phyloP scores from a whole-genome alignment of 345 rosid genomes.

The Populus ilicifolia region DNA sequence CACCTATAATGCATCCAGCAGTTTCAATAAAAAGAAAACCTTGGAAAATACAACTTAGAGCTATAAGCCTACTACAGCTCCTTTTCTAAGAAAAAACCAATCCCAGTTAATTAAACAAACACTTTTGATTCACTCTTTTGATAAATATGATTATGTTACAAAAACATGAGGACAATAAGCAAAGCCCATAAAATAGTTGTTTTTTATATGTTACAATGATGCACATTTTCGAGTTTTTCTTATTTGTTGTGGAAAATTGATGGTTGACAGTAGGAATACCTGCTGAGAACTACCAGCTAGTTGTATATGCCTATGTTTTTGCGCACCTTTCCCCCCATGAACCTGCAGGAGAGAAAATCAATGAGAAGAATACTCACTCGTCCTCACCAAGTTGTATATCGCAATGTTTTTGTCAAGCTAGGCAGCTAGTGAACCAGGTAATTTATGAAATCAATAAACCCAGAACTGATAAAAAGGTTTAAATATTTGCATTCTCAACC shows the following conservation, averaged over 20 bases:
- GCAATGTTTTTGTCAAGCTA: too few relatives aligned
- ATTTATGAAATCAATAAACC: neutral
- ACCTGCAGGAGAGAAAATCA: constrained; percentile 30
- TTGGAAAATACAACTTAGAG: too few relatives aligned
- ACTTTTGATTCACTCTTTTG: too few relatives aligned
- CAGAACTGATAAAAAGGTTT: neutral
- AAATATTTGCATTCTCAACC: neutral
- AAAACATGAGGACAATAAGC: too few relatives aligned
- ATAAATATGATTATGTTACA: too few relatives aligned
- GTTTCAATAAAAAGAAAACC: neutral
- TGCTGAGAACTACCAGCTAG: constrained; percentile 61
- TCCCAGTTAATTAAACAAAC: neutral
- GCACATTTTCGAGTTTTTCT: neutral
- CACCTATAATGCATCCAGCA: constrained; percentile 32
- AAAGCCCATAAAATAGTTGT: too few relatives aligned
- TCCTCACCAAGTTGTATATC: too few relatives aligned
- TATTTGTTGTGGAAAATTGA: neutral
- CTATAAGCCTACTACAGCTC: too few relatives aligned
- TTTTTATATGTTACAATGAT: neutral
- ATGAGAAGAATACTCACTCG: neutral
- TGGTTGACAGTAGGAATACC: constrained; percentile 27
- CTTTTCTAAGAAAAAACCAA: too few relatives aligned
- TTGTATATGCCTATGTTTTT: constrained; percentile 54
- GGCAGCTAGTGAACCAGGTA: neutral
- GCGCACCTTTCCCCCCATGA: constrained; percentile 60